phyloP scores from a whole-genome alignment of 257 asterid species.

The Rubia yunnanensis region DNA sequence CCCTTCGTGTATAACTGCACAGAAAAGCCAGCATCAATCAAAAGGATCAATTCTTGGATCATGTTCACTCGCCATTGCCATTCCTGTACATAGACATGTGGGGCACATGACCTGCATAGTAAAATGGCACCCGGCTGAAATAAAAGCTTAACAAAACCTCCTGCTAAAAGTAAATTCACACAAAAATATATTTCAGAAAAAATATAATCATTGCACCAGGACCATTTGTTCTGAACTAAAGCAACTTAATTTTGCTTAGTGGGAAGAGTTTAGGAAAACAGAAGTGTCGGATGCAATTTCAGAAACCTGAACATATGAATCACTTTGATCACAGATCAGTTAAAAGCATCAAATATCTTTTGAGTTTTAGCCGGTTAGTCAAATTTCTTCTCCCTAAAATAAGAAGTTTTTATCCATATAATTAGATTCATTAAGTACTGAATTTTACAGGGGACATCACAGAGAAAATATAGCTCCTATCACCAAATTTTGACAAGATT shows the following conservation, averaged over 20 bases:
- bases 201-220: background rate
- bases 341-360: background rate
- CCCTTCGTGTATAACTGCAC: background rate
- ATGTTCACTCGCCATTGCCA: conserved; percentile 97
- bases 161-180: background rate
- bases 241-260: background rate
- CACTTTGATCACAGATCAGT: background rate
- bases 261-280: background rate
- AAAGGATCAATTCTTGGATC: conserved; percentile 91
- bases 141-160: background rate
- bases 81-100: conserved; percentile 93
- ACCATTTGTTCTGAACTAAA: background rate
- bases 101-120: conserved; percentile 88
- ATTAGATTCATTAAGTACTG: background rate
- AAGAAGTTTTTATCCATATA: background rate
- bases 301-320: background rate
- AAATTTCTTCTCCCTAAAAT: background rate
- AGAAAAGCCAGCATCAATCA: conserved; percentile 26
- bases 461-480: background rate
- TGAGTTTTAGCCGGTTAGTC: background rate
- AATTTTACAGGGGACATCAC: background rate
- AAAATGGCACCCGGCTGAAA: background rate
- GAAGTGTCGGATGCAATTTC: background rate
- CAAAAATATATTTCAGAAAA: too few relatives aligned
- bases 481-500: background rate